Evolutionary conservation across 1,284 basidiomycete genomes (phyloP), one percentile per base, ranked within the genome.

Genomic region (Cryptococcus sp.): DNA sequence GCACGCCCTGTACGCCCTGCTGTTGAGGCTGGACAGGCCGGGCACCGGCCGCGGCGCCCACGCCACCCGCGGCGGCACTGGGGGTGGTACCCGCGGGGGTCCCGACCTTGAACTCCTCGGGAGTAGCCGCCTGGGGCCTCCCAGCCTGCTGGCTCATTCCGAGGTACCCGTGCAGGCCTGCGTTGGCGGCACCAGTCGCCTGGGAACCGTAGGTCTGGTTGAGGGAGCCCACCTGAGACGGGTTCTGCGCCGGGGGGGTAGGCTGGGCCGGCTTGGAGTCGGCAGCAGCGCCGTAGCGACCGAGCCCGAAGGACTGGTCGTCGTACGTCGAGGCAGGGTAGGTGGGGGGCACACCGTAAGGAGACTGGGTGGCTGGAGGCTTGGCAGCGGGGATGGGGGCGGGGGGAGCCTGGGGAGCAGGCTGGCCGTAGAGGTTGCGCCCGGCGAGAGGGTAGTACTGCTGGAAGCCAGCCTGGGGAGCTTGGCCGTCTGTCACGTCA

Each of bases 391-490:
- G 69, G 56, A 72, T 66, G 9, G 72, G 72, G 2, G 70, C 70
- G 28, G 71, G 69, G 39, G 71, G 61, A 40, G 69, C 69, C 55
- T 66, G 67, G 40, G 73, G 72, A 36, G 70, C 68, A 33, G 70
- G 67, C 52, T 76, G 75, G 43, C 73, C 72, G 59, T 78, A 78
- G 44, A 74, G 65, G 56, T 65, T 69, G 51, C 74, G 67, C 24
- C 60, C 62, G 37, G 72, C 71, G 57, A 77, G 66, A 20, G 76
- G 76, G 68, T 75, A 77, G 63, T 75, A 77, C 57, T 72, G 71
- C 67, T 77, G 75, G 73, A 72, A 77, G 9, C 71, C 71, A 38
- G 71, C 71, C 48, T 68, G 65, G 48, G 73, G 75, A 15, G 68
- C 72, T 69, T 77, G 73, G 49, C 69, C 69, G 61, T 77, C 74